These are phyloP conservation scores for Metschnikowia arizonensis DNA, from an alignment of 805 yeast species.

Conservation along the genomic window DNA sequence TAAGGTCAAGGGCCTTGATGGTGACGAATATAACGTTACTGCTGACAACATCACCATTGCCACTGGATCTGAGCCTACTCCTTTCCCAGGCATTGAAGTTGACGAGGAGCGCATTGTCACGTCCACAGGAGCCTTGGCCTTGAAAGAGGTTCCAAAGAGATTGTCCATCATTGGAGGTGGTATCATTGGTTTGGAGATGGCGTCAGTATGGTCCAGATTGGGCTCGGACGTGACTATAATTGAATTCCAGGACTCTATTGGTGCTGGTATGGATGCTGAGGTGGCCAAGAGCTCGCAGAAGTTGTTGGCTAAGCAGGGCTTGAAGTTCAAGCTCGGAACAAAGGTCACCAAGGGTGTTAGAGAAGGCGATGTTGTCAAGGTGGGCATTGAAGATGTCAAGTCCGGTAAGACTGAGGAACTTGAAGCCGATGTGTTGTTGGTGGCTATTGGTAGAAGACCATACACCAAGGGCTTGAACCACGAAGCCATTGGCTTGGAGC, in stretches of 20 bases:
- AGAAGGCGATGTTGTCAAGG: conserved; percentile 82
- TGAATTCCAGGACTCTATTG: conserved; percentile 86
- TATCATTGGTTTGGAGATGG: conserved; percentile 99
- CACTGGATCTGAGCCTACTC: conserved; percentile 97
- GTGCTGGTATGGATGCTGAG: conserved; percentile 98
- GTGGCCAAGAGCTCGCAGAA: conserved; percentile 88
- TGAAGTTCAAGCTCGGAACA: conserved; percentile 87
- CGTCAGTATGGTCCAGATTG: conserved; percentile 92
- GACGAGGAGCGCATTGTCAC: conserved; percentile 97
- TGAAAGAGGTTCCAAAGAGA: conserved; percentile 88
- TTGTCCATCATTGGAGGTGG: conserved; percentile 97
- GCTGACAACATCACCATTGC: conserved; percentile 93
- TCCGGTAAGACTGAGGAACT: conserved; percentile 72
- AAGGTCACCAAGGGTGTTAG: conserved; percentile 85
- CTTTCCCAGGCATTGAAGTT: conserved; percentile 95
- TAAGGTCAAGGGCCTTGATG: conserved; percentile 82
- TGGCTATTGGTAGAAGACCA: conserved; percentile 99
- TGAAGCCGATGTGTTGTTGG: conserved; percentile 90
- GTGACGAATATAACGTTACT: conserved; percentile 66
- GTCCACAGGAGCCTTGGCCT: conserved; percentile 85
- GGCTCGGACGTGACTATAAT: conserved; percentile 94
- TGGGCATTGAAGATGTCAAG: conserved; percentile 87
- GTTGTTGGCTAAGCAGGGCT: conserved; percentile 89
- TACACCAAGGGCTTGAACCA: conserved; percentile 85
- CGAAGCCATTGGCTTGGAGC: conserved; percentile 84